Evolutionary conservation across 495 filamentous ascomycete species (phyloP), one percentile per base, ranked within the genome.

Genomic region (Podospora pseudoanserina): DNA sequence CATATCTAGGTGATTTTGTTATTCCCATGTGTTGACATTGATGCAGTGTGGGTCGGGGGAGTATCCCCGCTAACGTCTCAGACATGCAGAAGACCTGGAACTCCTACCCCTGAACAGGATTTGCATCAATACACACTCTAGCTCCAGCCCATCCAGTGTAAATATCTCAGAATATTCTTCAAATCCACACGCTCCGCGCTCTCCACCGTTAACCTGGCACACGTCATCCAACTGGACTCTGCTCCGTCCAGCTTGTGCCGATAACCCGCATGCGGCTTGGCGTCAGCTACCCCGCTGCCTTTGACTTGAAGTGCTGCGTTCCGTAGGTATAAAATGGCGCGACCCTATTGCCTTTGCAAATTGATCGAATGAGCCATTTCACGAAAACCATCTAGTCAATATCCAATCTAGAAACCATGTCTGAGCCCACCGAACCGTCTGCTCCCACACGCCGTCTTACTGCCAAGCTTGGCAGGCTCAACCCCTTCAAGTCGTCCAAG

Each of bases 401-500:
- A 61, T 13, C 27, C 16, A 61, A 13, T 1, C 5, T 1, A 28
- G 18, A 9, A 4, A 13, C 16, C 23, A 61, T 61, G 59, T 16
- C 59, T 20, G 23, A 61, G 9, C 16, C 61, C 2, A 39, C 32
- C 27, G 39, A 49, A 16, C 61, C 61, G 15, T 19, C n/a, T 2
- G 19, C 55, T 26, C 55, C 55, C 7, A 58, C 55, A 0, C 55
- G 55, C 13, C n/a, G 34, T 28, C 27, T 39, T 3, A 63, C 59
- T 28, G 59, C 59, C 28, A 49, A 60, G 30, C 49, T 75, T 60
- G 34, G 64, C n/a, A 60, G 54, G 59, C 65, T 76, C 53, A 76
- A 72, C 63, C 70, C 65, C 1, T 74, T 76, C 68, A 72, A 70
- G 62, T 26, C 61, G 49, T 49, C 39, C 39, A 49, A 13, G 13